phyloP scores from a whole-genome alignment of 1,284 basidiomycete species.

The Coniophora puteana region DNA sequence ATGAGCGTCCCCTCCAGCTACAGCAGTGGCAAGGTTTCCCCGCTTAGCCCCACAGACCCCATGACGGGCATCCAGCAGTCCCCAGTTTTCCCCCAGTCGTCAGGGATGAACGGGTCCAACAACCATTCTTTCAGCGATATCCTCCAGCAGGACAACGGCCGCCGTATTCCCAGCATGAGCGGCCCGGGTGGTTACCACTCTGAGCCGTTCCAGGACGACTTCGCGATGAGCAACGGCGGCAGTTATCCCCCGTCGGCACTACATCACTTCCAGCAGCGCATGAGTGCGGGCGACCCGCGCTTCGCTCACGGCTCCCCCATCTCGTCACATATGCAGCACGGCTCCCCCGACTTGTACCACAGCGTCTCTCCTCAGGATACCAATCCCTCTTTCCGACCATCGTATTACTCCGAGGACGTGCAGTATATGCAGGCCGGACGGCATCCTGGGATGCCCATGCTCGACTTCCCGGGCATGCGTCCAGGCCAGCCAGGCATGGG shows the following conservation, averaged over 20 bases:
- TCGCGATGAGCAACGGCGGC: conserved; percentile 45
- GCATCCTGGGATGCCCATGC: conserved; percentile 54
- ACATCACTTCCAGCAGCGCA: conserved; percentile 54
- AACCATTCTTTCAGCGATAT: conserved; percentile 48
- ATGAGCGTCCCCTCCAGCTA: conserved; percentile 58
- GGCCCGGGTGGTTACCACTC: conserved; percentile 39
- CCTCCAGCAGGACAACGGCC: conserved; percentile 49
- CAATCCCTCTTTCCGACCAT: conserved; percentile 46
- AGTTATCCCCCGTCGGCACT: conserved; percentile 45
- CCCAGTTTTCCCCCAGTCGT: conserved; percentile 44
- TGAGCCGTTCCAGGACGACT: conserved; percentile 65
- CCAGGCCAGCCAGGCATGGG: conserved; percentile 54
- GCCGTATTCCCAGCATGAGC: conserved; percentile 48
- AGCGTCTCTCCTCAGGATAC: conserved; percentile 67
- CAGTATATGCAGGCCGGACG: conserved; percentile 50
- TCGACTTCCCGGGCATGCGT: conserved; percentile 63
- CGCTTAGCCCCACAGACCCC: conserved; percentile 65
- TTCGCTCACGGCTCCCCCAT: conserved; percentile 37
- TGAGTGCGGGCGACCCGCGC: conserved; percentile 46
- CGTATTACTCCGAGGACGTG: conserved; percentile 53
- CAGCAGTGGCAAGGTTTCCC: conserved; percentile 69
- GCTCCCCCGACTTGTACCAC: conserved; percentile 53
- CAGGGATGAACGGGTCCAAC: conserved; percentile 31
- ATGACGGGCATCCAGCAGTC: conserved; percentile 52
- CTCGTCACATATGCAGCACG: conserved; percentile 42